Evolutionary conservation across 1,139 yeast genomes (phyloP), one percentile per base, ranked within the genome.

Genomic region (Eremothecium sinecaudum): DNA sequence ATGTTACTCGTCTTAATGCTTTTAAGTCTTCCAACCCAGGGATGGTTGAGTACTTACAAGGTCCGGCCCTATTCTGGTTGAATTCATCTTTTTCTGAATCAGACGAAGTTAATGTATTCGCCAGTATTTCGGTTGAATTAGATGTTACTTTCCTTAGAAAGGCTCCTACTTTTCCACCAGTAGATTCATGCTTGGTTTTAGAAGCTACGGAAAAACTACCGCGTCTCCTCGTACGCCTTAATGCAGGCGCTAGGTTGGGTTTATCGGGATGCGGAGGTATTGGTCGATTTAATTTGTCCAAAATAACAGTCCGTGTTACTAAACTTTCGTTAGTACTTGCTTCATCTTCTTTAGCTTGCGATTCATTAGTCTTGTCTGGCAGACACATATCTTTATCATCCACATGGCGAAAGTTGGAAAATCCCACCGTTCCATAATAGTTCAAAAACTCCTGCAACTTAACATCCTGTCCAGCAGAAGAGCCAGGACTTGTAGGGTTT

Each of bases 1-100:
- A 80, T 0, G 83, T 76, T 15, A 80, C 90, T 45, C 80, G 64
- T 48, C 74, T 75, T 52, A 80, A 60, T 3, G 78, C 62, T 40
- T 62, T 62, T 2, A 69, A 34, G 15, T 56, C 56, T 31, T 60
- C 63, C 28, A 69, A 40, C 0, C 68, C 68, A 1, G 69, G 67
- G 3, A 63, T 61, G 1, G 36, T 36, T 1, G 40, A 33, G 10
- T 49, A 47, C 9, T 44, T 39, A 9, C 40, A 19, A 19, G 21
- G 12, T 9, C 14, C 13, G 17, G 24, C 4, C 24, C 35, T 2
- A 8, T 19, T 10, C 7, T 46, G 47, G 24, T 44, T 47, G 31
- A 44, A 43, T 11, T 11, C 13, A 8, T 17, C 24, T 2, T 14
- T 17, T 20, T 10, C 21, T 4, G 23, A 13, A 12, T n/a, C 16